Base-by-base conservation (phyloP, 495 filamentous ascomycete species). In the Podospora tetraspora region DNA sequence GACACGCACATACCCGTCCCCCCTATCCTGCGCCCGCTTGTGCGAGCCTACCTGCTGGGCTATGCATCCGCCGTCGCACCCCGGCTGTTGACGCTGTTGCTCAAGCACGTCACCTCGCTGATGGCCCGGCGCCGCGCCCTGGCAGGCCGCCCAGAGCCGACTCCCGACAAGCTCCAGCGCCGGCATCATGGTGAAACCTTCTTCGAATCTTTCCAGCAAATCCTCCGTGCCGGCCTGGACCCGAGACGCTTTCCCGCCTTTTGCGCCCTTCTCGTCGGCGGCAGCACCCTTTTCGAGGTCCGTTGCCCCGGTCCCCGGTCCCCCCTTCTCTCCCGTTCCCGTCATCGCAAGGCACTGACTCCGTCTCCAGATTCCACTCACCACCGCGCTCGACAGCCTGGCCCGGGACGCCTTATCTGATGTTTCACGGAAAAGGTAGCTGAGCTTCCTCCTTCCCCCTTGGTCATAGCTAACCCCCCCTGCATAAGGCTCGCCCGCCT, bases 201-300 rank as follows among this genome's bases (percentile, higher is more conserved):
- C 65, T 58, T 78, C 19, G 74, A 66, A 52, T 79, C 82, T 30
- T 68, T 83, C 58, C 66, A 72, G 66, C 77, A 77, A 63, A 81
- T 86, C 72, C 63, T 86, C 43, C 69, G 73, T 24, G 77, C 78
- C 23, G 84, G 82, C 37, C 72, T 86, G 34, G 83, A 84, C 67
- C 74, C 78, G 68, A 83, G 87, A 70, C 80, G 89, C 56, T 95
- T 97, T 73, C 91, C 94, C 32, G 87, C 92, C 7, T 95, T 93
- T 75, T 96, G 93, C 78, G 94, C 86, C 12, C 78, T 83, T 19
- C 78, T 95, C 21, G 85, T 94, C 59, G 92, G 91, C 43, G 90
- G 91, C 30, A 92, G 89, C 68, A 92, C 90, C 19, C 71, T 93
- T 60, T 78, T 95, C n/a, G 88, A 90, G 78, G 84, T 79, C 78